Conservation (phyloP, 257 asterid species). For the Fraxinus anomala region DNA sequence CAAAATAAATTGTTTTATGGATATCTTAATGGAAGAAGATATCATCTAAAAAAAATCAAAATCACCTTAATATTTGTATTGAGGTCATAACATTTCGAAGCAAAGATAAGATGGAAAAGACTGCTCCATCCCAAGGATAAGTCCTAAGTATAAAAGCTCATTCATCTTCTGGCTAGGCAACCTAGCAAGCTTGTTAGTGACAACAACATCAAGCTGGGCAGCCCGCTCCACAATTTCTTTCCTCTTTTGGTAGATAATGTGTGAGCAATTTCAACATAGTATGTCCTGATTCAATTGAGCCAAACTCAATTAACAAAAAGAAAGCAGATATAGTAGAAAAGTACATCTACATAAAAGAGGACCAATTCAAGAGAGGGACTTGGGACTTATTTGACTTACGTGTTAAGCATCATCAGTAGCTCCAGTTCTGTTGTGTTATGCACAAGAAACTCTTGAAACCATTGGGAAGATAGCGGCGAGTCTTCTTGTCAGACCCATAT, state of each 20-base stretch:
- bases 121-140: background rate
- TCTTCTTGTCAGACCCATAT: constrained; percentile 65
- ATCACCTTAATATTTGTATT: too few relatives aligned
- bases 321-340: background rate
- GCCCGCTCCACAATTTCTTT: constrained; percentile 66
- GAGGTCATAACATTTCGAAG: too few relatives aligned
- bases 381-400: constrained; percentile 18
- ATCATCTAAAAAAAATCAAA: too few relatives aligned
- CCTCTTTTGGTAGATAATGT: constrained; percentile 64
- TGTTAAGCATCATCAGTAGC: constrained; percentile 72
- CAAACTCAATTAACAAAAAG: background rate
- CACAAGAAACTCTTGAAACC: constrained; percentile 67
- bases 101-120: too few relatives aligned
- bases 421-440: constrained; percentile 63
- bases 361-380: background rate
- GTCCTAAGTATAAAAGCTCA: constrained; percentile 24
- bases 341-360: background rate
- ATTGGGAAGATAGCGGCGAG: constrained; percentile 64
- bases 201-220: constrained; percentile 67
- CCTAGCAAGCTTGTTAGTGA: constrained; percentile 73
- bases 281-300: constrained; percentile 37
- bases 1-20: background rate
- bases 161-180: constrained; percentile 71
- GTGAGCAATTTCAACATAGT: constrained; percentile 72
- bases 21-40: background rate